Base-by-base conservation (phyloP, 2,329 filamentous ascomycete species). In the Penicillium sp. region DNA sequence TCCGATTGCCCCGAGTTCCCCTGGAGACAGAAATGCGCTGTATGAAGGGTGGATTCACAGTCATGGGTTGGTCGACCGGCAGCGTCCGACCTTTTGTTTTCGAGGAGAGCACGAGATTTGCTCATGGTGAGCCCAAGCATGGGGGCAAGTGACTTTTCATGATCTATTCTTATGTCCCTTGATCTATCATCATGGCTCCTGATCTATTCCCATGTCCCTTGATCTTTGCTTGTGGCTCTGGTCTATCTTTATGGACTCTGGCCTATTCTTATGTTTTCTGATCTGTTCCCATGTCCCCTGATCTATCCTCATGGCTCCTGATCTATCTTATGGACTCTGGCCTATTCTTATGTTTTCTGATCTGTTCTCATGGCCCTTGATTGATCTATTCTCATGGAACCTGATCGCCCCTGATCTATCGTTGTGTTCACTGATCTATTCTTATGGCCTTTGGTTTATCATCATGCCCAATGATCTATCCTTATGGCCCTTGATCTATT, bases 141-240 rank as follows among this genome's bases (percentile, higher is more conserved):
- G 30, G 1, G 24, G 15, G 17, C 35, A 24, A 30, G 22, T 15
- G 26, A 26, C 3, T 53, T 37, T 24, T 10, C 50, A 47, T 19
- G 12, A 22, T 30, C 19, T 33, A 30, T 19, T 37, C 30, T 75
- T 76, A 72, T 53, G 68, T 22, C 72, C 40, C 72, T n/a, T 69
- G 13, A 33, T 33, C 30, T 33, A 33, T 33, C 30, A 7, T 7
- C 9, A 33, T 33, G 30, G 30, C n/a, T 17, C 2, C 50, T 19
- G 10, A 19, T 28, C 15, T 33, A 17, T 19, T 37, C 30, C 75
- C 75, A 72, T 51, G 68, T 24, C 72, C 40, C 72, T 15, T 70
- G 13, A 28, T 28, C 28, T 28, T 6, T 33, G 3, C 9, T 12
- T 4, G 12, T 33, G 30, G 9, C 30, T 12, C 9, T 69, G 13